phyloP scores from a whole-genome alignment of 2,329 filamentous ascomycete species.

The Venturia pyrina region DNA sequence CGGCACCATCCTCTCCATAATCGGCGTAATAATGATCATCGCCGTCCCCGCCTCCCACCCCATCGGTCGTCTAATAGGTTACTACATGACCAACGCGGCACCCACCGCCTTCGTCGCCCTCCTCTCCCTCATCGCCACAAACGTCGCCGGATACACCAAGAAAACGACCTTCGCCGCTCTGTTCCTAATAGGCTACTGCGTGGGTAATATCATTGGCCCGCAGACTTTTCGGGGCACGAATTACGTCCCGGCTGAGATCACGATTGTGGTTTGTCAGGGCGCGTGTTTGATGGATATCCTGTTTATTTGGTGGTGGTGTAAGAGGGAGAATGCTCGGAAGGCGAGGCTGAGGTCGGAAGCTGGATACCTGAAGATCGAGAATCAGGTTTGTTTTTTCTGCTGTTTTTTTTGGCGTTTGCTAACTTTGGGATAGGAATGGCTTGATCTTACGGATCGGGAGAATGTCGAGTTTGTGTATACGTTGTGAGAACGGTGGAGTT shows the following conservation, averaged over 20 bases:
- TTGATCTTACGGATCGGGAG: slow-evolving; percentile 57
- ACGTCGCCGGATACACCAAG: slow-evolving; percentile 50
- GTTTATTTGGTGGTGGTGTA: slow-evolving; percentile 56
- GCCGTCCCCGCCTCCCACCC: slow-evolving; percentile 49
- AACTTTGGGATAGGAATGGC: slow-evolving; percentile 27
- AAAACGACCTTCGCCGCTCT: slow-evolving; percentile 49
- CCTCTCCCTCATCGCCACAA: slow-evolving; percentile 52
- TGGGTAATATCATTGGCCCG: slow-evolving; percentile 45
- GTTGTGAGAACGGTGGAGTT: neutral
- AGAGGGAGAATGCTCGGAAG: slow-evolving; percentile 50
- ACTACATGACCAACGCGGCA: slow-evolving; percentile 53
- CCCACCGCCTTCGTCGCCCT: slow-evolving; percentile 55
- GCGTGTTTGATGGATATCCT: slow-evolving; percentile 43
- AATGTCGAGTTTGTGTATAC: neutral
- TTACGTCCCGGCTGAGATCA: slow-evolving; percentile 55
- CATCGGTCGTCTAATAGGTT: slow-evolving; percentile 50
- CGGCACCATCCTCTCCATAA: slow-evolving; percentile 43
- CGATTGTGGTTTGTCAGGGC: slow-evolving; percentile 50
- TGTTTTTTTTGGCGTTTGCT: neutral
- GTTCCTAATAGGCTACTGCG: slow-evolving; percentile 42
- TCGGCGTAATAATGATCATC: slow-evolving; percentile 56
- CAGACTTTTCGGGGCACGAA: slow-evolving; percentile 41
- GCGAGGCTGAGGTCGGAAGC: slow-evolving; percentile 40
- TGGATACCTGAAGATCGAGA: slow-evolving; percentile 51
- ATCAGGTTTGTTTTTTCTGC: slow-evolving; percentile 45